phyloP scores from a whole-genome alignment of 331 rosid genomes.

The Acacia concinna region DNA sequence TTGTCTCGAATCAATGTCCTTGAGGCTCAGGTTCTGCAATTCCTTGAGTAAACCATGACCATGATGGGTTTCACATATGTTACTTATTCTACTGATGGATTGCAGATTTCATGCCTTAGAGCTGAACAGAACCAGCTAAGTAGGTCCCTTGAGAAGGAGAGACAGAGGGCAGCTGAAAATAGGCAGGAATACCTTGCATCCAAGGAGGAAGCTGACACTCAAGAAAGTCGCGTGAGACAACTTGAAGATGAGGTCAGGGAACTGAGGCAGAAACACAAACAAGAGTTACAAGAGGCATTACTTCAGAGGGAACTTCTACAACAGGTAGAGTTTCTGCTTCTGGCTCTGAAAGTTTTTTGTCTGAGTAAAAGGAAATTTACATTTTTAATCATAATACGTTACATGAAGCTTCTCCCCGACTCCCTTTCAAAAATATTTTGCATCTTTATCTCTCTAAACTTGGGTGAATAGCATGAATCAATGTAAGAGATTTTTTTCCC shows the following conservation, averaged over 20 bases:
- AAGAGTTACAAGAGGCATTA: slow-evolving; percentile 84
- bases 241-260: slow-evolving; percentile 85
- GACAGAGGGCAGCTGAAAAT: slow-evolving; percentile 98
- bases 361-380: neutral
- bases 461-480: slow-evolving; percentile 24
- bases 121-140: slow-evolving; percentile 92
- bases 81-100: slow-evolving; percentile 39
- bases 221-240: slow-evolving; percentile 88
- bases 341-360: slow-evolving; percentile 13
- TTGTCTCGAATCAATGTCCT: slow-evolving; percentile 96
- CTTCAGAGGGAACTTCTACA: slow-evolving; percentile 83
- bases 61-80: slow-evolving; percentile 11
- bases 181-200: slow-evolving; percentile 95
- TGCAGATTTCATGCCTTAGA: slow-evolving; percentile 95
- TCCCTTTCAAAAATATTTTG: neutral
- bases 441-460: slow-evolving; percentile 14
- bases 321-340: slow-evolving; percentile 66
- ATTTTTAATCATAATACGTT: neutral
- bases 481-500: slow-evolving; percentile 2
- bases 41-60: slow-evolving; percentile 29
- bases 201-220: slow-evolving; percentile 98
- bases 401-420: slow-evolving; percentile 15
- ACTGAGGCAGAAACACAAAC: slow-evolving; percentile 81
- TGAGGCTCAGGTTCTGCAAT: slow-evolving; percentile 91
- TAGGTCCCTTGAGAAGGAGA: slow-evolving; percentile 93